Evolutionary conservation across 352 stramenopile species (phyloP).

Genomic region (Phytophthora europaea): DNA sequence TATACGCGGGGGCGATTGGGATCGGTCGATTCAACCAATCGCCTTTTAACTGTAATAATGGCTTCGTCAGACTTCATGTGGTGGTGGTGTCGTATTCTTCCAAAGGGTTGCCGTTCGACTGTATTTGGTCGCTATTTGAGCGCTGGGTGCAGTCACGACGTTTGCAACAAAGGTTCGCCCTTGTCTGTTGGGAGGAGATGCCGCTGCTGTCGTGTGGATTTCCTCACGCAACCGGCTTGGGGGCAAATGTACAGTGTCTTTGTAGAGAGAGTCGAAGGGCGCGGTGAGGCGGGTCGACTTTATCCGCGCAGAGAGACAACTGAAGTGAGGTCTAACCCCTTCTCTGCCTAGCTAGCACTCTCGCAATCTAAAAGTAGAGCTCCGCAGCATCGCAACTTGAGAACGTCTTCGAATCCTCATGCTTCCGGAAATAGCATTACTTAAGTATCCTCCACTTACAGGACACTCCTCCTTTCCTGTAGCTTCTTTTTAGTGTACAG

Average conservation of each 20-base stretch:
- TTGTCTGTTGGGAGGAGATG: slow-evolving; percentile 51
- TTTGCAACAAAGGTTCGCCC: slow-evolving; percentile 75
- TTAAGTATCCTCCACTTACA: background rate
- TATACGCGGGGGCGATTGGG: too few relatives aligned
- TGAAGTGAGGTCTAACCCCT: background rate
- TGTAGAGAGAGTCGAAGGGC: too few relatives aligned
- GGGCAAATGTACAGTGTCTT: too few relatives aligned
- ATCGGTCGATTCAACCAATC: too few relatives aligned
- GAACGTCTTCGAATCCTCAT: background rate
- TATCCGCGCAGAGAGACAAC: background rate
- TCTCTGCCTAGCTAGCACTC: background rate
- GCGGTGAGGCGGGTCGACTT: background rate
- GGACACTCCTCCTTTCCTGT: background rate
- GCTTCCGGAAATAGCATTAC: background rate
- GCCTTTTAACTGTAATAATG: too few relatives aligned
- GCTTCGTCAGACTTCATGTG: slow-evolving; percentile 2
- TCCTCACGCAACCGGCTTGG: background rate
- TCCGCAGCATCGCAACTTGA: background rate
- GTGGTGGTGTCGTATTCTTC: slow-evolving; percentile 17
- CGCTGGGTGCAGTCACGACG: slow-evolving; percentile 50
- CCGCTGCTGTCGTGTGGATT: slow-evolving; percentile 12
- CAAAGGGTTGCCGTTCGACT: slow-evolving; percentile 47
- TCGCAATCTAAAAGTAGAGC: background rate
- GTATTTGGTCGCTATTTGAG: slow-evolving; percentile 30
- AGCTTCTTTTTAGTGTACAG: too few relatives aligned